Base-by-base conservation (phyloP, 805 yeast species). In the Saturnispora diversa region DNA sequence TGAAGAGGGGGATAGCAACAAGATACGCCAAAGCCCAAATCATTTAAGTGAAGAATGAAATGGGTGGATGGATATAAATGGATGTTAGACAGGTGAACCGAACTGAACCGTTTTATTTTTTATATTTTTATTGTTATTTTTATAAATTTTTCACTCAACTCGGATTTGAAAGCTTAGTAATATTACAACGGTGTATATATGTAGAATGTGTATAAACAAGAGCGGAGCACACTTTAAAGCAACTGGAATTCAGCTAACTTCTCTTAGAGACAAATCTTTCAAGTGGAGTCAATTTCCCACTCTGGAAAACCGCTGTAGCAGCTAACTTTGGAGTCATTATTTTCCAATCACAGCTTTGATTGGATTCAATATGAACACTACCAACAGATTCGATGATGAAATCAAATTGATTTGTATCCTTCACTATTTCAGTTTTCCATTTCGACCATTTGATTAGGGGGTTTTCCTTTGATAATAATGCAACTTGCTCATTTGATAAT, bases 1-100 rank as follows among this genome's bases (percentile, higher is more conserved):
- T 43, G 1, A 59, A 40, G 6, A 47, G 36, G 3, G 50, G 46
- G 3, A 35, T 11, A 11, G 31, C 25, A 8, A 42, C 2, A 6
- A 34, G 9, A 13, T 19, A 22, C 15, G 13, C 19, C 33, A 27
- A 33, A 15, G 13, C 19, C 33, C 32, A 33, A 15, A 32, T 23
- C 40, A 37, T 31, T 13, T n/a, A n/a, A n/a, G n/a, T n/a, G n/a
- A n/a, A n/a, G n/a, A n/a, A n/a, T n/a, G n/a, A n/a, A n/a, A n/a
- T n/a, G n/a, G n/a, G n/a, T n/a, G n/a, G n/a, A n/a, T n/a, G n/a
- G n/a, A n/a, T n/a, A n/a, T n/a, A n/a, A n/a, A n/a, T n/a, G n/a
- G n/a, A n/a, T n/a, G n/a, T n/a, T n/a, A n/a, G n/a, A n/a, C n/a
- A n/a, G n/a, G n/a, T n/a, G n/a, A n/a, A n/a, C n/a, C n/a, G n/a